Conservation (phyloP, 2,329 filamentous ascomycete genomes). For the Pseudodiploospora longispora region DNA sequence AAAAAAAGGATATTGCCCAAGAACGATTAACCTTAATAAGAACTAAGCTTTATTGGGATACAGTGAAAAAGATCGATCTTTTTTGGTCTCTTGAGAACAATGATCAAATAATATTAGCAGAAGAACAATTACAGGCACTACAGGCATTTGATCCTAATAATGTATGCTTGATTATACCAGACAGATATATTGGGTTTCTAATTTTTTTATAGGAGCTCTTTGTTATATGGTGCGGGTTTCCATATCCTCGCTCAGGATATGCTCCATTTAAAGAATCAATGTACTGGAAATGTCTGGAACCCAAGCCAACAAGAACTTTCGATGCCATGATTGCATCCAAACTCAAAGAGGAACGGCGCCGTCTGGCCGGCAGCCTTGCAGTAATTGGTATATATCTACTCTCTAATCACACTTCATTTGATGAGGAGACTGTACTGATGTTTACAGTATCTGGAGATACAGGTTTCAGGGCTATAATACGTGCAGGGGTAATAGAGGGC, state of each 20-base stretch:
- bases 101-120: slow-evolving; percentile 1
- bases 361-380: slow-evolving; percentile 1
- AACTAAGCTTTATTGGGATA: slow-evolving; percentile 2
- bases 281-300: slow-evolving; percentile 3
- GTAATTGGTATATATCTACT: slow-evolving; percentile 1
- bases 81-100: slow-evolving; percentile 7
- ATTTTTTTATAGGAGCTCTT: slow-evolving; percentile 4
- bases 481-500: background rate
- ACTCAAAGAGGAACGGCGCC: slow-evolving; percentile 1
- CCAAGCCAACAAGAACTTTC: background rate
- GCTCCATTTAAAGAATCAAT: slow-evolving; percentile 3
- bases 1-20: background rate
- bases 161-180: background rate
- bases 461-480: background rate
- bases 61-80: slow-evolving; percentile 4
- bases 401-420: too few species aligned
- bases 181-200: background rate
- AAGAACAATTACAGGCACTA: slow-evolving; percentile 1
- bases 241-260: background rate
- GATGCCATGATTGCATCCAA: slow-evolving; percentile 1
- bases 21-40: background rate
- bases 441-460: slow-evolving; percentile 1
- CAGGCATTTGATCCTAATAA: slow-evolving; percentile 3
- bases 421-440: background rate
- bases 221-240: slow-evolving; percentile 6